Base-by-base conservation (phyloP, 2,329 filamentous ascomycete species). In the Aspergillus flavus region DNA sequence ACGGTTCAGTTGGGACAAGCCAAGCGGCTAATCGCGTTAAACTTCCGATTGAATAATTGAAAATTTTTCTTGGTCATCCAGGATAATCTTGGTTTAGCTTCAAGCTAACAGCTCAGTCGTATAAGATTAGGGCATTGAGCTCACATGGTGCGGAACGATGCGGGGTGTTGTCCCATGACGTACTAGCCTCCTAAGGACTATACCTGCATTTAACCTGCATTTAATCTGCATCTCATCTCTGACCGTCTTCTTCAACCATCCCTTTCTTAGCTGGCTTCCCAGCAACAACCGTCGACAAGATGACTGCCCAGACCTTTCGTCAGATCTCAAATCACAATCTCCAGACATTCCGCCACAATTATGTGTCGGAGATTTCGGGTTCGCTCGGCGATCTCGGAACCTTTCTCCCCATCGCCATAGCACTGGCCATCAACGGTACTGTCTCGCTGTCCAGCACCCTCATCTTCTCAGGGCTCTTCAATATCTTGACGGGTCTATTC, bases 351-450 rank as follows among this genome's bases (percentile, higher is more conserved):
- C 82, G 79, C 64, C 75, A 73, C 26, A 82, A 85, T 57, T 86
- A 88, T 66, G 79, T 91, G 19, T 78, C 90, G 56, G 94, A 98
- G 80, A 87, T 98, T 59, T 96, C 94, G 1, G 94, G 94, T 58
- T 91, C 94, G 0, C 85, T 93, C 2, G 94, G 94, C 66, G 94
- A 97, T 75, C 84, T 97, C 48, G 94, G 94, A 66, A 97, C 94
- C 3, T 86, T 97, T 34, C 86, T 97, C 12, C 94, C 94, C 55
- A 87, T 97, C 61, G 91, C 95, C 83, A 92, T 96, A 46, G 92
- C 94, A 2, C 87, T 98, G 32, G 89, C 93, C 0, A 80, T 92
- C 32, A 91, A 92, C 68, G 83, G 85, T 39, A 94, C 91, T 10
- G 91, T 98, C 71, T 90, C 92, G 26, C 85, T 98, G 1, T 88